Conservation (phyloP, 2,329 filamentous ascomycete genomes). For the Lecanosticta acicola region DNA sequence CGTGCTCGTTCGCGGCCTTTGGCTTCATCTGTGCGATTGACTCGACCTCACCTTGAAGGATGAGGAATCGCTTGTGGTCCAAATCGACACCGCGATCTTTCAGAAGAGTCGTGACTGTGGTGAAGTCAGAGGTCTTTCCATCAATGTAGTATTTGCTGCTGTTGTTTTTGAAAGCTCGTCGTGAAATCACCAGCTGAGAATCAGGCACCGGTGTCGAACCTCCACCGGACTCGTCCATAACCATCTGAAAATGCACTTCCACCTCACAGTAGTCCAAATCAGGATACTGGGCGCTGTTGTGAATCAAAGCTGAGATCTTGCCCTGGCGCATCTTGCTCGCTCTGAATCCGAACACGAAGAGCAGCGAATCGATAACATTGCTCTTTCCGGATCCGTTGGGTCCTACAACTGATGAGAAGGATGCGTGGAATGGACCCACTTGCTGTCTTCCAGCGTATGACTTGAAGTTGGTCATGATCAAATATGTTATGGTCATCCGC, state of each 20-base stretch:
- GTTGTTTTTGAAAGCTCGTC: constrained; percentile 95
- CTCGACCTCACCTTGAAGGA: constrained; percentile 95
- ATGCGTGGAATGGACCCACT: constrained; percentile 93
- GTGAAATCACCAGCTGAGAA: constrained; percentile 80
- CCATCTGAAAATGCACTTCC: constrained; percentile 91
- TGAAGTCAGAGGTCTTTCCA: constrained; percentile 82
- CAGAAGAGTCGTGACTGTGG: constrained; percentile 78
- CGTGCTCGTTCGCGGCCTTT: constrained; percentile 89
- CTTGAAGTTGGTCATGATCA: constrained; percentile 95
- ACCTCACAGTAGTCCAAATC: constrained; percentile 90
- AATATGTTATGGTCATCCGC: constrained; percentile 85
- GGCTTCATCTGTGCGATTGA: constrained; percentile 99
- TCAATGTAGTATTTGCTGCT: constrained; percentile 98
- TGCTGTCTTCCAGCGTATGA: constrained; percentile 94
- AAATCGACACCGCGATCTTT: constrained; percentile 86
- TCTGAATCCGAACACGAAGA: constrained; percentile 98
- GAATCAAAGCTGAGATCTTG: constrained; percentile 94
- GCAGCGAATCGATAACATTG: constrained; percentile 94
- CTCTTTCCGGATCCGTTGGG: constrained; percentile 98
- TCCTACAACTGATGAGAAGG: constrained; percentile 95
- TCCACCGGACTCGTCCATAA: constrained; percentile 78
- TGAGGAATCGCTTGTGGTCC: constrained; percentile 96
- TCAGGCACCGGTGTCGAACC: constrained; percentile 72
- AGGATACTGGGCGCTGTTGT: constrained; percentile 85
- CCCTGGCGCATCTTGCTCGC: constrained; percentile 99